Evolutionary conservation across 2,329 filamentous ascomycete species (phyloP).

Genomic region (Exophiala xenobiotica): DNA sequence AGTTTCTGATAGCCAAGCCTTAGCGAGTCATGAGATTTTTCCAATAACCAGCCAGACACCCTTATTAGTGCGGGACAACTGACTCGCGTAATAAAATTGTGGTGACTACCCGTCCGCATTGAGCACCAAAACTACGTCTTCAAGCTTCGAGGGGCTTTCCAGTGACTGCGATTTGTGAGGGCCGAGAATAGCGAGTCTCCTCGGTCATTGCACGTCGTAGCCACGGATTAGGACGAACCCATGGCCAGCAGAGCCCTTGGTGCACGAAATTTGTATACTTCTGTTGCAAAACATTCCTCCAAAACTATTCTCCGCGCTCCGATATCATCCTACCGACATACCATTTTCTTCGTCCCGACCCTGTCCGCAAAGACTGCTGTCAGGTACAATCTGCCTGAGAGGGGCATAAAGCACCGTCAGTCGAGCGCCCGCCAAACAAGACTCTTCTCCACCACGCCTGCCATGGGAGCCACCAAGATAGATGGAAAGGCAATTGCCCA

Average conservation of each 20-base stretch:
- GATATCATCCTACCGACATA: constrained; percentile 15
- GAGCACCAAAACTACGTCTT: constrained; percentile 11
- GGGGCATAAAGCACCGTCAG: constrained; percentile 1
- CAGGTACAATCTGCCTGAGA: background rate
- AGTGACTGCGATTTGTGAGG: constrained; percentile 8
- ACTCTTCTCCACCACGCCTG: constrained; percentile 55
- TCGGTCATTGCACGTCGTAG: constrained; percentile 8
- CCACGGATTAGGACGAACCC: constrained; percentile 9
- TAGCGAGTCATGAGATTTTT: constrained; percentile 15
- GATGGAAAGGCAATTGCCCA: constrained; percentile 96
- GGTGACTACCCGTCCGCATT: background rate
- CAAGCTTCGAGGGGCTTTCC: constrained; percentile 1
- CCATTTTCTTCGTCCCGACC: constrained; percentile 3
- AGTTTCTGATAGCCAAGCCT: constrained; percentile 17
- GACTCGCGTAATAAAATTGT: constrained; percentile 11
- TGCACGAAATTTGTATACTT: constrained; percentile 9
- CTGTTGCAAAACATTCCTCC: constrained; percentile 16
- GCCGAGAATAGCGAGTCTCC: constrained; percentile 7
- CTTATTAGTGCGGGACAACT: background rate
- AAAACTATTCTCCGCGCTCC: constrained; percentile 17
- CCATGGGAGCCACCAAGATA: constrained; percentile 86
- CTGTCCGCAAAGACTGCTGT: constrained; percentile 6
- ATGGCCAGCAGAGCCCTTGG: constrained; percentile 26
- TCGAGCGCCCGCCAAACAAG: background rate
- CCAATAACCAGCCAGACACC: too few species aligned